These are phyloP conservation scores for Lithohypha guttulata DNA, from an alignment of 2,329 filamentous ascomycete genomes.

Conservation along the genomic window DNA sequence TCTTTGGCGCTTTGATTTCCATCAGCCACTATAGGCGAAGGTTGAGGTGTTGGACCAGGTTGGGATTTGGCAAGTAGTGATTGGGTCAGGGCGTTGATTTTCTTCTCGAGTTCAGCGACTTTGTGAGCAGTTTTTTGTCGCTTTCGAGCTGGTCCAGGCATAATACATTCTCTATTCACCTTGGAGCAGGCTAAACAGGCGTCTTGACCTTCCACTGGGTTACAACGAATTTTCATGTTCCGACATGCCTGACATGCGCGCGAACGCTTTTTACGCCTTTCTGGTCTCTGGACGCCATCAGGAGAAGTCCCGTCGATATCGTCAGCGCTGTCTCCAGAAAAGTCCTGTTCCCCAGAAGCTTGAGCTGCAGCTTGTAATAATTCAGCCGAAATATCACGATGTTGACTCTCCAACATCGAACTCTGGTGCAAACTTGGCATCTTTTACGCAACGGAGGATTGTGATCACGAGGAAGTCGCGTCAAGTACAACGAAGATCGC, in stretches of 20 bases:
- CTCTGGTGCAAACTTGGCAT: constrained; percentile 1
- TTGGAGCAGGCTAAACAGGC: constrained; percentile 67
- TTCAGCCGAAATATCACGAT: constrained; percentile 6
- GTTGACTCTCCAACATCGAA: constrained; percentile 1
- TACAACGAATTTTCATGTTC: constrained; percentile 22
- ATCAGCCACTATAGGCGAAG: constrained; percentile 1
- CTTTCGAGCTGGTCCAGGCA: constrained; percentile 65
- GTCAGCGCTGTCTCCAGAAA: constrained; percentile 1
- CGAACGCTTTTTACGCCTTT: constrained; percentile 18
- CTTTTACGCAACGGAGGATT: no score
- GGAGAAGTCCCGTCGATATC: constrained; percentile 11
- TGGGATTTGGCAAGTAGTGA: constrained; percentile 52
- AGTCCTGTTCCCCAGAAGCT: constrained; percentile 5
- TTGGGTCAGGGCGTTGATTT: constrained; percentile 78
- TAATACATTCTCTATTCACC: constrained; percentile 63
- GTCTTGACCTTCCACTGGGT: constrained; percentile 20
- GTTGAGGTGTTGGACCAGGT: constrained; percentile 12
- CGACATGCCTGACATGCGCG: constrained; percentile 20
- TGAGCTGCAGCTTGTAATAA: constrained; percentile 7
- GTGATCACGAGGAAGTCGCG: no score
- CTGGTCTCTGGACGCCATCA: constrained; percentile 11
- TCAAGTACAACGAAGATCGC: no score
- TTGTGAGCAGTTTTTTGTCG: constrained; percentile 85
- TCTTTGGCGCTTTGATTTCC: constrained; percentile 5
- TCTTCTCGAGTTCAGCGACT: constrained; percentile 81